Conservation (phyloP, 2,329 filamentous ascomycete genomes). For the Fusarium sp. region DNA sequence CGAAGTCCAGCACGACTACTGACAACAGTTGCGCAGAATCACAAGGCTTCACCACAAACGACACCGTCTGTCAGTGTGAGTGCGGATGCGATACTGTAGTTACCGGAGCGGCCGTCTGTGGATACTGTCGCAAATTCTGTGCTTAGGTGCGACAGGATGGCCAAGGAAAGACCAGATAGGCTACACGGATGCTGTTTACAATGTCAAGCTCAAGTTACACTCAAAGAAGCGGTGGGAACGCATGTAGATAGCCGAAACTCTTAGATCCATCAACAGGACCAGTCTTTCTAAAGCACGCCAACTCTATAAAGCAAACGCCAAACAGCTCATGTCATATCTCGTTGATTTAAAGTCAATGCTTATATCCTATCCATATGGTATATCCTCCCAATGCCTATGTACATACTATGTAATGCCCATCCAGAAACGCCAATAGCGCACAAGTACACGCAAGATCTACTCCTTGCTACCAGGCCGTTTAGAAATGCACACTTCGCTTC, state of each 20-base stretch:
- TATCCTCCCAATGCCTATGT: slow-evolving; percentile 35
- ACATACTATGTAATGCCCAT: slow-evolving; percentile 1
- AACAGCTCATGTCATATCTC: not conserved
- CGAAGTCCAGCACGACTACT: not conserved
- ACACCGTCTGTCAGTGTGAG: slow-evolving; percentile 6
- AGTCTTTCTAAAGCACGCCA: not conserved
- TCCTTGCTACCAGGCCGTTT: not conserved
- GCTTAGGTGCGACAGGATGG: not conserved
- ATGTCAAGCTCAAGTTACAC: not conserved
- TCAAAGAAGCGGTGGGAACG: not conserved
- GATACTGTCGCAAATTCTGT: slow-evolving; percentile 26
- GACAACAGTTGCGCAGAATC: not conserved
- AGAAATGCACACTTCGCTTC: slow-evolving; percentile 63
- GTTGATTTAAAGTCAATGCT: slow-evolving; percentile 18
- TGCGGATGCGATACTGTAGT: slow-evolving; percentile 15
- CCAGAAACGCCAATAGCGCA: slow-evolving; percentile 21
- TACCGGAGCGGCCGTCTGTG: not conserved
- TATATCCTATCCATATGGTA: slow-evolving; percentile 36
- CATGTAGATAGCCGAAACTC: not conserved
- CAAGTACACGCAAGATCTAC: not conserved
- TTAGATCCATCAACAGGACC: not conserved
- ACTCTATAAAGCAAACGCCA: not conserved
- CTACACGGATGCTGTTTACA: not conserved
- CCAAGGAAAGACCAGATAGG: not conserved
- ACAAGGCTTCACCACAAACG: not conserved